Evolutionary conservation across 1,139 yeast genomes (phyloP).

Genomic region (Sugiyamaella novakii): DNA sequence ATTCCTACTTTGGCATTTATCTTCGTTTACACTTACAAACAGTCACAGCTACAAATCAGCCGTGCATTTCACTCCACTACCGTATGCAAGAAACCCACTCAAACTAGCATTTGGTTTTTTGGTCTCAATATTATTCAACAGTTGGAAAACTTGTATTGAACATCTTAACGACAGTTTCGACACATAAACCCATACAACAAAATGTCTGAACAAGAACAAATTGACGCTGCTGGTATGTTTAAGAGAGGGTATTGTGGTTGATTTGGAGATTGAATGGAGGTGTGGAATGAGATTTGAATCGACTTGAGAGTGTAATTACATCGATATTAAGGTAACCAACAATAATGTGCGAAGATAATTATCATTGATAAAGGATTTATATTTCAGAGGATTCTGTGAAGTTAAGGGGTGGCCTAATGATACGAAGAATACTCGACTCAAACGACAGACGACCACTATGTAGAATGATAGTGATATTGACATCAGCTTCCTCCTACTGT

Average conservation of each 20-base stretch:
- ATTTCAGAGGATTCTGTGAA: no score
- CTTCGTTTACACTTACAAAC: background rate
- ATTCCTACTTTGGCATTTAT: background rate
- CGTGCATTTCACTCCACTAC: background rate
- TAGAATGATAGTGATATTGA: no score
- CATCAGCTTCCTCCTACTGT: no score
- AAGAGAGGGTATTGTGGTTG: no score
- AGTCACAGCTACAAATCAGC: constrained; percentile 9
- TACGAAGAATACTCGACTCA: no score
- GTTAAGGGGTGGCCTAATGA: no score
- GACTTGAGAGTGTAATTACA: no score
- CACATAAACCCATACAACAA: constrained; percentile 18
- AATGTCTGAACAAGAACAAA: constrained; percentile 24
- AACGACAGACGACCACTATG: no score
- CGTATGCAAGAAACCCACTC: constrained; percentile 9
- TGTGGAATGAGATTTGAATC: background rate
- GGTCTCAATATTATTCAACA: constrained; percentile 9
- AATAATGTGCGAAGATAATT: no score
- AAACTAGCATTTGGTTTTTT: constrained; percentile 1
- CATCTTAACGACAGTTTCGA: constrained; percentile 16
- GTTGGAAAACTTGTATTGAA: constrained; percentile 6
- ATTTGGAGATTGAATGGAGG: background rate
- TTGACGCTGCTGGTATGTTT: constrained; percentile 25
- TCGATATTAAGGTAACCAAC: no score
- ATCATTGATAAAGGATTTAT: no score